phyloP scores from a whole-genome alignment of 148 eudicot genomes.

The Rhododendron kiyosumense region DNA sequence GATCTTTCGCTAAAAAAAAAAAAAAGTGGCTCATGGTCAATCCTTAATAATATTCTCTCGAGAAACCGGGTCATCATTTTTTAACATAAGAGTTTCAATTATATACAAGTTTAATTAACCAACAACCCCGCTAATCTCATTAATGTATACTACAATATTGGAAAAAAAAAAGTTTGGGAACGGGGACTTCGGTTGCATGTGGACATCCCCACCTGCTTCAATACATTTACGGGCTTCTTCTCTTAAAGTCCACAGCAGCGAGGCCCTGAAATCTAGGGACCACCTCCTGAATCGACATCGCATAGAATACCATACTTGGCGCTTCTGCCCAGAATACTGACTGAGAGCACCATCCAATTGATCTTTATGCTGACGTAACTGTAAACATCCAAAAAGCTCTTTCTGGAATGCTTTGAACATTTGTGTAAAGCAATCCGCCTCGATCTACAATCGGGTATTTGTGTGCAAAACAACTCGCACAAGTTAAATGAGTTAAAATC shows the following conservation, averaged over 20 bases:
- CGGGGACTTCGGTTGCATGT: too few species aligned
- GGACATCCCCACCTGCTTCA: constrained; percentile 19
- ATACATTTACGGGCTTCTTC: constrained; percentile 45
- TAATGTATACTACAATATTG: too few species aligned
- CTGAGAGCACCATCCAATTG: constrained; percentile 46
- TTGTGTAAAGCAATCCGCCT: constrained; percentile 38
- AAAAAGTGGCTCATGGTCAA: too few species aligned
- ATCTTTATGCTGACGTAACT: constrained; percentile 40
- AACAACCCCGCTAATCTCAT: too few species aligned
- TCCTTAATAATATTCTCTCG: too few species aligned
- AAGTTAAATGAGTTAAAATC: constrained; percentile 45
- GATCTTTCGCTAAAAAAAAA: too few species aligned
- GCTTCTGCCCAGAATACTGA: constrained; percentile 40
- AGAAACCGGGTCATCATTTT: too few species aligned
- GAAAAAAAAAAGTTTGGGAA: too few species aligned
- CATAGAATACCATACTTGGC: constrained; percentile 23
- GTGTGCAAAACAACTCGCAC: constrained; percentile 43
- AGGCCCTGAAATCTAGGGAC: constrained; percentile 36
- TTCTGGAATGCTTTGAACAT: constrained; percentile 43
- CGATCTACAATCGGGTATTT: constrained; percentile 52
- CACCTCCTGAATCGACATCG: constrained; percentile 35
- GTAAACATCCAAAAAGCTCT: constrained; percentile 41
- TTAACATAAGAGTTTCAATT: too few species aligned
- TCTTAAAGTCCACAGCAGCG: constrained; percentile 53
- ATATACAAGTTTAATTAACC: too few species aligned